Evolutionary conservation across 306 rosid species (phyloP), one percentile per base, ranked within the genome.

Genomic region (Abrus precatorius): DNA sequence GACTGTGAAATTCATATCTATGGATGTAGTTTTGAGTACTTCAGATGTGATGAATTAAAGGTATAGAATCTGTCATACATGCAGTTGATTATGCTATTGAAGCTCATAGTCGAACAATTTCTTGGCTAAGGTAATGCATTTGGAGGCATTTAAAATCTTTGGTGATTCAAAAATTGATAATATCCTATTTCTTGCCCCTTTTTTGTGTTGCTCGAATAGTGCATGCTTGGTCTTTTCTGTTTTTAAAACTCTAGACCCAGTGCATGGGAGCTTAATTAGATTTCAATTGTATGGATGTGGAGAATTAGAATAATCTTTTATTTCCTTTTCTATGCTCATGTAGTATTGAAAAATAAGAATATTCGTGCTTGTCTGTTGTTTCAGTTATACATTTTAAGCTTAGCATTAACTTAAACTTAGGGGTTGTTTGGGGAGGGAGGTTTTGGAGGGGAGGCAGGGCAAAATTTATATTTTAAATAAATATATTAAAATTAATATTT

Each of bases 41-140:
- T 49, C n/a, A 36, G 66, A 66, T 62, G n/a, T 72, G 57, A 65
- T 47, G 50, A 33, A n/a, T 56, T 63, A 30, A 38, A 60, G 69
- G 81, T 78, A 72, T 69, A 64, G 33, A 64, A 63, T 74, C 41
- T 79, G 63, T 61, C 20, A 7, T 71, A 27, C 47, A 4, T 56
- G 72, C 75, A 71, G 61, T 27, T 60, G 82, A 69, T 27, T 59
- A 47, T 53, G 12, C 59, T 27, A 55, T 64, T 63, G 82, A 68
- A 83, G 84, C 77, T 82, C 61, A 8, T 10, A 9, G 79, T 71
- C 28, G 5, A 44, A 69, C 34, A 30, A 38, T 45, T 55, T 45
- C 47, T 6, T 33, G 49, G 62, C 50, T n/a, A 83, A 30, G 38
- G 72, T 59, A 57, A 32, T 57, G 54, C 55, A 45, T 38, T 28